These are phyloP conservation scores for Pestalotiopsis sp. DNA, from an alignment of 2,329 filamentous ascomycete genomes.

Conservation along the genomic window DNA sequence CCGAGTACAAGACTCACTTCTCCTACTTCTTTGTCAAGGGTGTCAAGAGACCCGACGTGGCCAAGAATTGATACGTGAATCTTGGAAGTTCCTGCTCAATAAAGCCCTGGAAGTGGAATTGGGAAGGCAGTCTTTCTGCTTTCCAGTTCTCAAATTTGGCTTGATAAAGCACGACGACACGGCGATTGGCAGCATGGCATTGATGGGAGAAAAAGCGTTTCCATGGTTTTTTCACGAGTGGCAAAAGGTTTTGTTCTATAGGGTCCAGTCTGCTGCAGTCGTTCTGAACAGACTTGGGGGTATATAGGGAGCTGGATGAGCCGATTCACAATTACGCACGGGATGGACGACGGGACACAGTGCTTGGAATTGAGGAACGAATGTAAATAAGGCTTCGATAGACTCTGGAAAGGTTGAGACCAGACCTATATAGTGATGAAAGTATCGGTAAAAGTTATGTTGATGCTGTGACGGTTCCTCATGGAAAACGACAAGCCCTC, in stretches of 20 bases:
- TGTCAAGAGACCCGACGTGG: conserved; percentile 37
- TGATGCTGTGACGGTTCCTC: not conserved
- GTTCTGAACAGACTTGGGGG: not conserved
- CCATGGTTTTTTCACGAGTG: not conserved
- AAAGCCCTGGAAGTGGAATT: not conserved
- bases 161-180: not conserved
- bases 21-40: conserved; percentile 59
- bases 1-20: conserved; percentile 55
- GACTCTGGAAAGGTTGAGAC: not conserved
- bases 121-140: not conserved
- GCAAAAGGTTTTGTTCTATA: not conserved
- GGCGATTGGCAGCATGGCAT: not conserved
- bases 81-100: not conserved
- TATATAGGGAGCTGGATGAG: not conserved
- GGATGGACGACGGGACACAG: not conserved
- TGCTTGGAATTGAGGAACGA: not conserved
- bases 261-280: not conserved
- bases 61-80: not conserved
- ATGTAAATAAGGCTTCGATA: not conserved
- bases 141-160: not conserved
- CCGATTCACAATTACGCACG: not conserved
- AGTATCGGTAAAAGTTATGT: not conserved
- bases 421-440: not conserved
- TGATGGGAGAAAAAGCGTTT: not conserved
- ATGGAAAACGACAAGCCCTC: not conserved